Percentiles rank a stretch among this genome's conserved stretches.
Conservation (phyloP, 2,329 filamentous ascomycete genomes). For the Trichophyton rubrum region DNA sequence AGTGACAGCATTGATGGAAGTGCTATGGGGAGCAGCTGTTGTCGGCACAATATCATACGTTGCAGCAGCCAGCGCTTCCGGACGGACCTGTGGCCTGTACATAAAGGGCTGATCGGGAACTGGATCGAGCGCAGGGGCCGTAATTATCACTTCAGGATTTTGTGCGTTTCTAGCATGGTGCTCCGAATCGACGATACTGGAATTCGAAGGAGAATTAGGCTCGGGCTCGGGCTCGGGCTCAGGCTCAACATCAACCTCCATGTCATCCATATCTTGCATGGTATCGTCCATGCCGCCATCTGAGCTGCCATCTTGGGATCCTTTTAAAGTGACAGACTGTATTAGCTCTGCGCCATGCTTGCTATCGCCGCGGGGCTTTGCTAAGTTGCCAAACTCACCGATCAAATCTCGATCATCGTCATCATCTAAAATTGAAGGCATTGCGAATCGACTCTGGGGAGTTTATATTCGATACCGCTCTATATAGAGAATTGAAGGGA, state of each 20-base stretch:
- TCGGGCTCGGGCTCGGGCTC: constrained; percentile 18
- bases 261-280: constrained; percentile 32
- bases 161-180: constrained; percentile 20
- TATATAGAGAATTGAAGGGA: neutral
- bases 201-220: constrained; percentile 27
- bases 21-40: constrained; percentile 90
- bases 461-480: neutral
- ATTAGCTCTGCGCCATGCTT: neutral
- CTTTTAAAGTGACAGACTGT: constrained; percentile 16
- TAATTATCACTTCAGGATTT: constrained; percentile 38
- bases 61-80: constrained; percentile 64
- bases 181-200: constrained; percentile 28
- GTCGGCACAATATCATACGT: constrained; percentile 94
- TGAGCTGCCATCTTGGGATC: constrained; percentile 38
- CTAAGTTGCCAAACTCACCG: constrained; percentile 19
- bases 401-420: constrained; percentile 33
- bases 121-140: constrained; percentile 31
- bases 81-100: constrained; percentile 52
- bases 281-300: constrained; percentile 38
- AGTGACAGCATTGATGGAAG: constrained; percentile 84
- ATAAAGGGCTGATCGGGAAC: constrained; percentile 20
- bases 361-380: neutral
- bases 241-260: constrained; percentile 18
- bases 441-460: constrained; percentile 9
- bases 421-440: constrained; percentile 26